Conservation (phyloP, 345 rosid genomes). For the Citrus trifoliata region DNA sequence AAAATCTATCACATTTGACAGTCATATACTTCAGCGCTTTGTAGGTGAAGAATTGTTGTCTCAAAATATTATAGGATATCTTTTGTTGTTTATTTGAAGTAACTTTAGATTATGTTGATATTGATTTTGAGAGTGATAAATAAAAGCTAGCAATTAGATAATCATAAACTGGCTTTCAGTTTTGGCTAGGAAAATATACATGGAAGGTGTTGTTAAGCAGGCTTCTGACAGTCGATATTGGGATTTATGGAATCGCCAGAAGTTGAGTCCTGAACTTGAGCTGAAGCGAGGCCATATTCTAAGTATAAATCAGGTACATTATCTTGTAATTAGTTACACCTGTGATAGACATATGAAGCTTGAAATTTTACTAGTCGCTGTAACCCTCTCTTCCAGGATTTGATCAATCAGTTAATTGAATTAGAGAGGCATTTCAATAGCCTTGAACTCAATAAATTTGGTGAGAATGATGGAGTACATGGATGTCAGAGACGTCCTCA, state of each 20-base stretch:
- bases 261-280: constrained; percentile 81
- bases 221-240: constrained; percentile 72
- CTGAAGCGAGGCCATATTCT: constrained; percentile 61
- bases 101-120: background rate
- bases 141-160: background rate
- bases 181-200: constrained; percentile 68
- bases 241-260: constrained; percentile 92
- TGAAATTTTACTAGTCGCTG: constrained; percentile 9
- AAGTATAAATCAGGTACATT: constrained; percentile 63
- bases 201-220: constrained; percentile 85
- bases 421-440: constrained; percentile 86
- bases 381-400: constrained; percentile 50
- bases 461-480: constrained; percentile 47
- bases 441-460: constrained; percentile 77
- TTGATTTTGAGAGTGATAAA: no score
- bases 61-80: background rate
- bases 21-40: background rate
- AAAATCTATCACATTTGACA: background rate
- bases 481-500: constrained; percentile 45
- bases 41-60: background rate
- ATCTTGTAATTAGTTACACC: constrained; percentile 4
- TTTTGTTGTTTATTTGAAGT: background rate
- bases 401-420: constrained; percentile 80
- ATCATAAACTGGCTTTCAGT: constrained; percentile 46
- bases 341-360: constrained; percentile 2